Evolutionary conservation across 805 yeast species (phyloP), one percentile per base, ranked within the genome.

Genomic region (Yarrowia alimentaria): DNA sequence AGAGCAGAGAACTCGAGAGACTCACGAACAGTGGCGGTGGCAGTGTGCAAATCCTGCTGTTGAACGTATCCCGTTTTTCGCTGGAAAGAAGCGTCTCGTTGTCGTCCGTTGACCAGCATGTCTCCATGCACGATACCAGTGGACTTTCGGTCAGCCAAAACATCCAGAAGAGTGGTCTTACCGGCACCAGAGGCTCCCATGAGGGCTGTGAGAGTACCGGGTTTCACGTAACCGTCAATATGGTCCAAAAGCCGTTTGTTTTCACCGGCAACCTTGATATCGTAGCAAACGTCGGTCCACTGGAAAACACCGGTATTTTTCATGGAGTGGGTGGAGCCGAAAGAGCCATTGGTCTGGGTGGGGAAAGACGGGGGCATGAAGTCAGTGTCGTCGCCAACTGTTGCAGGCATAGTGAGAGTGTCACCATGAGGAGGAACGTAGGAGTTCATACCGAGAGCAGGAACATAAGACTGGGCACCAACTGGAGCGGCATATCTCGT

Each of bases 151-250:
- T 80, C 81, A 29, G 87, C 83, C 59, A 83, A 71, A 60, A 81
- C 80, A 68, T 83, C 84, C 58, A 83, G 70, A 54, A 83, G 69
- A 6, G 89, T 83, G 14, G 90, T 83, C 62, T 83, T 83, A 73
- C 90, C 90, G 54, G 90, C 89, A 69, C 89, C 89, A 31, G 88
- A 80, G 13, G 83, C 81, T 58, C 88, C 86, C 84, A 80, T 79
- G 47, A 80, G 66, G 4, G 93, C 93, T 48, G 91, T 85, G 61
- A 85, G 68, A 38, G 88, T 83, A 57, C 90, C 90, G 8, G 90
- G 90, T 61, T 82, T 81, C 33, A 84, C 89, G 85, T 86, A 84
- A 43, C 91, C 93, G 62, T 82, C 86, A 52, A 85, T 85, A 55
- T 77, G 74, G 55, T 73, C 71, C 61, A 84, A 67, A 55, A 84